These are phyloP conservation scores for Paulownia fortunei DNA, from an alignment of 257 asterid species.

Conservation along the genomic window DNA sequence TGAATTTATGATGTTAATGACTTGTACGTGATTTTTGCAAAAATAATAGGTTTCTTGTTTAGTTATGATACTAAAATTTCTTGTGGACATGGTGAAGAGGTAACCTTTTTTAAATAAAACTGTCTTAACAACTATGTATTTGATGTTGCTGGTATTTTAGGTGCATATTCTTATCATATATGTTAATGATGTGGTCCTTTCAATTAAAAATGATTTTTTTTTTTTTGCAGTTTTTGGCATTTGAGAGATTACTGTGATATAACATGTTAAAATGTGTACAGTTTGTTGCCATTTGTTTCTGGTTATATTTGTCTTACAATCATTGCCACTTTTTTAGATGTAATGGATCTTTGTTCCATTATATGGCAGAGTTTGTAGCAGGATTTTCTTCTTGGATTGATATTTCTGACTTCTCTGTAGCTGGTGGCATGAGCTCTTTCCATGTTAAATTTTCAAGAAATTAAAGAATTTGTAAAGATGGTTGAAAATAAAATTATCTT, in stretches of 20 bases:
- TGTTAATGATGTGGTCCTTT: conserved; percentile 13
- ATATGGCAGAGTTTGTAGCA: not conserved
- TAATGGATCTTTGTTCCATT: not conserved
- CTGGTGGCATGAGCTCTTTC: not conserved
- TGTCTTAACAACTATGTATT: not conserved
- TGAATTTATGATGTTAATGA: not conserved
- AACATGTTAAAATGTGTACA: not conserved
- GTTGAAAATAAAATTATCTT: not conserved
- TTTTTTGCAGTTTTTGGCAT: not conserved
- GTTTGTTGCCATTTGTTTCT: not conserved
- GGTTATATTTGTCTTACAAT: not conserved
- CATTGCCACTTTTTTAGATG: not conserved
- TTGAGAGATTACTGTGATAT: not conserved
- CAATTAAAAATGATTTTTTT: not conserved
- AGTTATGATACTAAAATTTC: conserved; percentile 1
- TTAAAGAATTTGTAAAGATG: not conserved
- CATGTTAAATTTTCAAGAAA: not conserved
- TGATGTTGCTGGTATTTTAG: conserved; percentile 13
- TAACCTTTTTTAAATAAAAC: not conserved
- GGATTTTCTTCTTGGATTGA: not conserved
- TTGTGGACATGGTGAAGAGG: not conserved
- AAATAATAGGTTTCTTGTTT: not conserved
- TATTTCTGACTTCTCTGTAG: not conserved
- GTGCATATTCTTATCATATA: conserved; percentile 14
- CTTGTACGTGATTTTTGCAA: not conserved